Conservation (phyloP, 768 basidiomycete species). For the Lyophyllum decastes region DNA sequence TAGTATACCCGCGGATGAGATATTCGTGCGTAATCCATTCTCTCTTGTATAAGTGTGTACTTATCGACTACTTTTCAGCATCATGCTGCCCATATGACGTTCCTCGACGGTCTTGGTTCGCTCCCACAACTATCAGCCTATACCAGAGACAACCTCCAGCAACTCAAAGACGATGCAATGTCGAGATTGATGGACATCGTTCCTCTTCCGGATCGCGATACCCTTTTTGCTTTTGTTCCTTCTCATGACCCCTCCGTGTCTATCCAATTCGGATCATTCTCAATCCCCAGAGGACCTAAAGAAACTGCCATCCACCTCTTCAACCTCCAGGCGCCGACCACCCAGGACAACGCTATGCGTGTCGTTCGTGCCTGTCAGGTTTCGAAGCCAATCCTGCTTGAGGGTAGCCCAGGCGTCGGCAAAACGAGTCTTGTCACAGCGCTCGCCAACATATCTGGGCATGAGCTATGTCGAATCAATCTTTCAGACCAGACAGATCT, state of each 20-base stretch:
- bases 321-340: conserved; percentile 88
- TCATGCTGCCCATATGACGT: conserved; percentile 91
- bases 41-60: background rate
- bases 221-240: conserved; percentile 24
- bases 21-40: conserved; percentile 61
- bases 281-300: conserved; percentile 59
- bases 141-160: conserved; percentile 56
- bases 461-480: conserved; percentile 89
- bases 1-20: conserved; percentile 42
- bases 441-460: conserved; percentile 77
- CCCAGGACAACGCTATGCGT: conserved; percentile 83
- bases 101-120: conserved; percentile 85
- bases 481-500: conserved; percentile 98
- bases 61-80: conserved; percentile 50
- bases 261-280: conserved; percentile 74
- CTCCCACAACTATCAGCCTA: conserved; percentile 72
- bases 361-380: conserved; percentile 90
- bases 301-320: conserved; percentile 47
- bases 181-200: conserved; percentile 56
- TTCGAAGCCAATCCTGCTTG: conserved; percentile 87
- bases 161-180: conserved; percentile 62
- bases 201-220: conserved; percentile 39
- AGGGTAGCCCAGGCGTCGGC: conserved; percentile 97
- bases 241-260: conserved; percentile 32
- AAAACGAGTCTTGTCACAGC: conserved; percentile 94